Conservation (phyloP, 805 yeast species). For the Peterozyma xylosa region DNA sequence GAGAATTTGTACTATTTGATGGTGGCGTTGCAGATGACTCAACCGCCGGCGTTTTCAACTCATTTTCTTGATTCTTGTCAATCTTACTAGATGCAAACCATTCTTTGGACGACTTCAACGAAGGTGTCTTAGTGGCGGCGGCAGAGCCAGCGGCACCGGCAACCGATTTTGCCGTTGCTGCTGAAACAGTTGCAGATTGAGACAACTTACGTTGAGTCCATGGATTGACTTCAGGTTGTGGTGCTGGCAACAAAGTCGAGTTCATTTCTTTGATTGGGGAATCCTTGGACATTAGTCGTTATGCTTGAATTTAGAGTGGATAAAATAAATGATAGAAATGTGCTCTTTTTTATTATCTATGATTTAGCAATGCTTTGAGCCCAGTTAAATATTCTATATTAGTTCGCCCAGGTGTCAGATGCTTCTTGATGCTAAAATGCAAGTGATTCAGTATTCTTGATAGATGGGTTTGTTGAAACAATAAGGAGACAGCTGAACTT, state of each 20-base stretch:
- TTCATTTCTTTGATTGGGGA: not conserved
- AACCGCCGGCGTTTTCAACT: not conserved
- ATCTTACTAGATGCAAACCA: not conserved
- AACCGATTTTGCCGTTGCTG: not conserved
- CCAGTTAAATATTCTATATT: no score
- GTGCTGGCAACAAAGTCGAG: slow-evolving; percentile 5
- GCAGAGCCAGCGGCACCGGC: not conserved
- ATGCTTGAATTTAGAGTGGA: no score
- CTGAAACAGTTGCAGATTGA: not conserved
- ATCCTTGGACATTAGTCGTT: no score
- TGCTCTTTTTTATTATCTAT: no score
- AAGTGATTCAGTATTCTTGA: no score
- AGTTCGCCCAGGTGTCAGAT: no score
- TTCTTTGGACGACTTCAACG: not conserved
- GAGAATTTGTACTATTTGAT: not conserved
- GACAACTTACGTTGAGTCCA: slow-evolving; percentile 4
- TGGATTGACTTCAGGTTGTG: slow-evolving; percentile 7
- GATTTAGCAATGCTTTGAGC: no score
- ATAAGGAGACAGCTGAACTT: no score
- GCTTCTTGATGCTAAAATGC: no score
- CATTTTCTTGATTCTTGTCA: not conserved
- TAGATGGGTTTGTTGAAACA: no score
- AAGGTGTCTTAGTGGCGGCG: not conserved
- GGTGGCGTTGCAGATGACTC: not conserved
- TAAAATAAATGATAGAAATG: no score